These are phyloP conservation scores for Cyamopsis tetragonoloba DNA, from an alignment of 306 rosid species.

Conservation along the genomic window DNA sequence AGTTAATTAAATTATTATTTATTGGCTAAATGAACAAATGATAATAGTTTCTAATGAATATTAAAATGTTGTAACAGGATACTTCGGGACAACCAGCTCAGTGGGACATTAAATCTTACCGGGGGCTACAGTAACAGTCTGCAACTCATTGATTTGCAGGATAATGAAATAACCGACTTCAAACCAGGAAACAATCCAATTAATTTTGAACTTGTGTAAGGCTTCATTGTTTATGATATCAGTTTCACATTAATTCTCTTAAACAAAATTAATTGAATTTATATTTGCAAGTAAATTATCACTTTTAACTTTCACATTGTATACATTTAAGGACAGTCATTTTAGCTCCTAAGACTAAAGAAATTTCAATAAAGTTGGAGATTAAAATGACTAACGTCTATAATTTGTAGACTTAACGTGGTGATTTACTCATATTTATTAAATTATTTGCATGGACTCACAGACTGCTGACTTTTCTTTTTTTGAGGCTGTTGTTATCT, in stretches of 20 bases:
- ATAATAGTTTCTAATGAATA: slow-evolving; percentile 6
- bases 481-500: slow-evolving; percentile 24
- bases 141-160: slow-evolving; percentile 34
- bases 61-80: slow-evolving; percentile 34
- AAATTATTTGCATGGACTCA: background rate
- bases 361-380: no score
- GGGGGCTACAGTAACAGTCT: slow-evolving; percentile 20
- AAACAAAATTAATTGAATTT: no score
- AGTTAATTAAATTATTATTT: background rate
- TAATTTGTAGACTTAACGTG: no score
- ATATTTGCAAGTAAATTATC: no score
- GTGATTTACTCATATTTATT: no score
- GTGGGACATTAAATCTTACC: slow-evolving; percentile 37
- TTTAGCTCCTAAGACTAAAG: no score
- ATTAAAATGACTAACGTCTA: no score
- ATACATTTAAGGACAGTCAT: no score
- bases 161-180: slow-evolving; percentile 14
- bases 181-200: background rate
- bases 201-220: slow-evolving; percentile 29
- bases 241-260: no score
- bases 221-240: slow-evolving; percentile 6
- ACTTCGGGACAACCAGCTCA: slow-evolving; percentile 25
- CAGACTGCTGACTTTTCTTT: slow-evolving; percentile 1
- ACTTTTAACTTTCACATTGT: no score
- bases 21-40: slow-evolving; percentile 3